Conservation (phyloP, 2,329 filamentous ascomycete genomes). For the Diaporthe vexans region DNA sequence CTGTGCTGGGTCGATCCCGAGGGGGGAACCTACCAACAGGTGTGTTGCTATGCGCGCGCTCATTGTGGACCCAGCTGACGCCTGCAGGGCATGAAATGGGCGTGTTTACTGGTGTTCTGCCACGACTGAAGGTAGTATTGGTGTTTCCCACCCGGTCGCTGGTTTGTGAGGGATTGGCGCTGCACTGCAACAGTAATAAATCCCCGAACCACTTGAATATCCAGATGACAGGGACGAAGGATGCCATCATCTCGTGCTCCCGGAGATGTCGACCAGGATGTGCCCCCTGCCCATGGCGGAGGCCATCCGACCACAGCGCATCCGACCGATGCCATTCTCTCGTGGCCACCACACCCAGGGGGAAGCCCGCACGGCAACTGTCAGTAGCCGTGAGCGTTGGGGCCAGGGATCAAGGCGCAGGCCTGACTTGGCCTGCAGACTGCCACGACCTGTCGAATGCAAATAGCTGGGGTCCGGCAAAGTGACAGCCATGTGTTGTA, state of each 20-base stretch:
- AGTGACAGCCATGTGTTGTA: constrained; percentile 24
- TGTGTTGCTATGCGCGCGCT: constrained; percentile 16
- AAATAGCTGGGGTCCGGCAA: constrained; percentile 6
- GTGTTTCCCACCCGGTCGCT: constrained; percentile 32
- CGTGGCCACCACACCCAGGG: neutral
- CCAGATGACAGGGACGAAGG: neutral
- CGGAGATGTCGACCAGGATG: neutral
- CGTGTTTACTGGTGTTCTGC: constrained; percentile 11
- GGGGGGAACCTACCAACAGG: neutral
- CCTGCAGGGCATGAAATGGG: constrained; percentile 19
- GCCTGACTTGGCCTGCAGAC: constrained; percentile 25
- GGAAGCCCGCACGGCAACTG: neutral
- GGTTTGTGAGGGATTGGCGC: constrained; percentile 28
- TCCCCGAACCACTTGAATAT: constrained; percentile 30
- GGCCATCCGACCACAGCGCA: constrained; percentile 1
- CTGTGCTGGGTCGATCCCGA: constrained; percentile 15
- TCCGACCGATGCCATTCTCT: constrained; percentile 19
- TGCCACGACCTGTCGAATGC: neutral
- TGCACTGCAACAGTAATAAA: constrained; percentile 31
- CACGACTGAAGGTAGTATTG: constrained; percentile 21
- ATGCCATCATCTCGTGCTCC: constrained; percentile 7
- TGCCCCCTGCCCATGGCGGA: neutral
- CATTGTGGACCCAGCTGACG: constrained; percentile 5
- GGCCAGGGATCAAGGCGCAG: neutral
- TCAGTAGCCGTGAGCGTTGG: constrained; percentile 25